These are phyloP conservation scores for Rhinocladiella mackenziei DNA, from an alignment of 2,329 filamentous ascomycete genomes.

Conservation along the genomic window DNA sequence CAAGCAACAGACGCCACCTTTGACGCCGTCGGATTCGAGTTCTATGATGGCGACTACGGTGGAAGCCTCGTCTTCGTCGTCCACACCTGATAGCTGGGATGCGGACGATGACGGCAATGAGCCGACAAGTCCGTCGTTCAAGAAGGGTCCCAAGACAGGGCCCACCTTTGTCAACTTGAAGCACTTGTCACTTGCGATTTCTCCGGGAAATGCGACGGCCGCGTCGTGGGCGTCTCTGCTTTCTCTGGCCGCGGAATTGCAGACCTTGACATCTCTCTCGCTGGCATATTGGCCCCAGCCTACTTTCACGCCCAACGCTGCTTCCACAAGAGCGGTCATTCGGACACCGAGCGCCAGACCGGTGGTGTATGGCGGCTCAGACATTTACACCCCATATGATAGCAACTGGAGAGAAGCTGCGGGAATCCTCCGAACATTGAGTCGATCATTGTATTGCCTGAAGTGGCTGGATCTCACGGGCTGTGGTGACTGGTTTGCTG, in stretches of 20 bases:
- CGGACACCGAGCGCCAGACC: conserved; percentile 11
- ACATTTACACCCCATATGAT: conserved; percentile 52
- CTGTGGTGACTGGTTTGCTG: conserved; percentile 53
- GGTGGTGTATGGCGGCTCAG: conserved; percentile 48
- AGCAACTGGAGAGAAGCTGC: conserved; percentile 55
- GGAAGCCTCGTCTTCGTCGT: neutral
- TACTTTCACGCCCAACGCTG: conserved; percentile 53
- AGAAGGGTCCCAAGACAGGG: conserved; percentile 10
- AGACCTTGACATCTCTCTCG: conserved; percentile 59
- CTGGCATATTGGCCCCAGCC: conserved; percentile 60
- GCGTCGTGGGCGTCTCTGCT: conserved; percentile 55
- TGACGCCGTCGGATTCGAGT: no score
- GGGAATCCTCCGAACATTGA: conserved; percentile 54
- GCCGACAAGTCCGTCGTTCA: neutral
- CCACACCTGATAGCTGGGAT: conserved; percentile 41
- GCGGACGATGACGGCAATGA: conserved; percentile 28
- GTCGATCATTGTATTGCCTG: conserved; percentile 54
- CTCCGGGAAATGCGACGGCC: conserved; percentile 35
- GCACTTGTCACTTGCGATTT: conserved; percentile 56
- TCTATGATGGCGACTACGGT: no score
- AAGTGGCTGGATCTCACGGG: conserved; percentile 61
- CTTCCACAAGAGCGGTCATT: conserved; percentile 25
- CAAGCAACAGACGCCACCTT: no score
- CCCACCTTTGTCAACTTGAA: conserved; percentile 50
- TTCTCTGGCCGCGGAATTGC: conserved; percentile 48